These are phyloP conservation scores for Phytophthora podocarpi DNA, from an alignment of 352 stramenopile genomes.

Conservation along the genomic window DNA sequence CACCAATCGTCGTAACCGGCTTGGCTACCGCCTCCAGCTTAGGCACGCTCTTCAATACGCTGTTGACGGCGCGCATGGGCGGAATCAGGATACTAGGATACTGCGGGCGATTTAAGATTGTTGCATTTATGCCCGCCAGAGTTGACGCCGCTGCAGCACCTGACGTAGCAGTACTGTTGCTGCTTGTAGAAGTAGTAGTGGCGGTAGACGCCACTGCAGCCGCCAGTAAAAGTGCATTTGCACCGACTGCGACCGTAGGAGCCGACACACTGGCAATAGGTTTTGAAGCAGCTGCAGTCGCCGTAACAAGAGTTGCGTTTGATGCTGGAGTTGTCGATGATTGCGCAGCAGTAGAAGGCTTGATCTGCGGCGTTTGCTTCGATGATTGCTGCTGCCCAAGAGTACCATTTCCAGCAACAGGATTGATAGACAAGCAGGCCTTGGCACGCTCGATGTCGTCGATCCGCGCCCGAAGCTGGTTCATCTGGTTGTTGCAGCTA, in stretches of 20 bases:
- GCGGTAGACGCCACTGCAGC: constrained; percentile 18
- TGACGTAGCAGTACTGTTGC: constrained; percentile 1
- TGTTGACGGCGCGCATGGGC: constrained; percentile 12
- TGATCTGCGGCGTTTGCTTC: constrained; percentile 9
- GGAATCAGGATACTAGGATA: constrained; percentile 73
- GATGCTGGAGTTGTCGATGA: constrained; percentile 4
- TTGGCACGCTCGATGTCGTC: constrained; percentile 80
- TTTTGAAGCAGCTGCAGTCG: background rate
- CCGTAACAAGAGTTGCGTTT: constrained; percentile 5
- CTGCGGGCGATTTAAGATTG: constrained; percentile 47
- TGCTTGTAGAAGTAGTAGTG: constrained; percentile 10
- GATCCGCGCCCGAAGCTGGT: constrained; percentile 67
- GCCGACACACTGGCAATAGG: background rate
- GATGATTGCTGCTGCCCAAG: constrained; percentile 15
- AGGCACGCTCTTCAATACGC: constrained; percentile 17
- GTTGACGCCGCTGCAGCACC: constrained; percentile 18
- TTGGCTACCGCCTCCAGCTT: constrained; percentile 18
- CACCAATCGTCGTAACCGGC: background rate
- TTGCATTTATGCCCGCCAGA: constrained; percentile 38
- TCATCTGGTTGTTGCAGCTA: constrained; percentile 85
- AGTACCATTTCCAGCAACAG: constrained; percentile 21
- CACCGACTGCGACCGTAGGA: constrained; percentile 5
- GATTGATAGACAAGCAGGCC: constrained; percentile 47
- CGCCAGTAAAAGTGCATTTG: constrained; percentile 29
- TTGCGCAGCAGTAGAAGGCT: constrained; percentile 4